Conservation (phyloP, 1,139 yeast genomes). For the Candida tetrigidarum region DNA sequence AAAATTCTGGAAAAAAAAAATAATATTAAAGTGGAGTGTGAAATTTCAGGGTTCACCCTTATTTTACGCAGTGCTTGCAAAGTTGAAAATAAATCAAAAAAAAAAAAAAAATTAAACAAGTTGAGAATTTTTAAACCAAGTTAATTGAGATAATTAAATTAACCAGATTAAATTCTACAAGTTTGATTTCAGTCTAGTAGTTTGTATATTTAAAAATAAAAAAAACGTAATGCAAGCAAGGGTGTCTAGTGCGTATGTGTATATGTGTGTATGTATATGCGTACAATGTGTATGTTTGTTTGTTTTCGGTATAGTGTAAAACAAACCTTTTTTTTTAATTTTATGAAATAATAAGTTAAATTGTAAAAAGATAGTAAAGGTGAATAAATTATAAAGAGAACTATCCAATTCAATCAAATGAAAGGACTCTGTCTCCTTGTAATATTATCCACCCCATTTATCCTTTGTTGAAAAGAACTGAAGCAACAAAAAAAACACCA, state of each 20-base stretch:
- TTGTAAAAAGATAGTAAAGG: neutral
- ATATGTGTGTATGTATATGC: neutral
- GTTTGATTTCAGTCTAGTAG: conserved; percentile 3
- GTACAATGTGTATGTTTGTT: neutral
- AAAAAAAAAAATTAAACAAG: too few species aligned
- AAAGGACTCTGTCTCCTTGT: too few species aligned
- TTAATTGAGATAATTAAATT: too few species aligned
- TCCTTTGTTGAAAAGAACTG: conserved; percentile 1
- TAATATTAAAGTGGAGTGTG: neutral
- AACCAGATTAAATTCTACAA: neutral
- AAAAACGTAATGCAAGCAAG: conserved; percentile 5
- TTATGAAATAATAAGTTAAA: too few species aligned
- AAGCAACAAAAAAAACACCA: neutral
- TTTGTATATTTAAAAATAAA: neutral
- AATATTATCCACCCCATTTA: too few species aligned
- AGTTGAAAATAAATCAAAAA: too few species aligned
- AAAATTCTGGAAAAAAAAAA: neutral
- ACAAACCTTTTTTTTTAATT: neutral
- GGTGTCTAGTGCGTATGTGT: neutral
- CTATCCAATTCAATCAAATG: too few species aligned
- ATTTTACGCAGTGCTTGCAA: too few species aligned
- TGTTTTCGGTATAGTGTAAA: neutral
- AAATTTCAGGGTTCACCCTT: neutral
- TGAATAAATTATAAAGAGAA: neutral
- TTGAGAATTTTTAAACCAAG: too few species aligned